A percentile compares a stretch with the other conserved stretches of the same genome.
Conservation (phyloP, 768 basidiomycete species). For the Leccinum arenicola region DNA sequence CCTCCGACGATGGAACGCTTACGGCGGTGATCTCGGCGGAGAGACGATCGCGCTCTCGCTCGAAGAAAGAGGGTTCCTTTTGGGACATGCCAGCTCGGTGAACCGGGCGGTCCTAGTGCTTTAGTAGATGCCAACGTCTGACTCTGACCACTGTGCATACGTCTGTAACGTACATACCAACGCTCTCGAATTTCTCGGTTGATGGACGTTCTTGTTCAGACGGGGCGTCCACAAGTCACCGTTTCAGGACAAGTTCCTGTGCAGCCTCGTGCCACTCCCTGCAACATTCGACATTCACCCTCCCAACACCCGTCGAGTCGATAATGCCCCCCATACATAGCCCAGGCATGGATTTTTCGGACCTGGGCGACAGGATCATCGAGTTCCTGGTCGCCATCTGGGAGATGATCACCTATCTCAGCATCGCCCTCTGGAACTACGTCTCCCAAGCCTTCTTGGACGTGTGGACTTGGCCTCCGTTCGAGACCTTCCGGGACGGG, state of each 20-base stretch:
- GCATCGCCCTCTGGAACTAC: slow-evolving; percentile 2
- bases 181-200: not conserved
- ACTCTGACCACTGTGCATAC: not conserved
- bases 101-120: not conserved
- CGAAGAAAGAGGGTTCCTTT: slow-evolving; percentile 61
- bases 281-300: not conserved
- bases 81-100: slow-evolving; percentile 25
- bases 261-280: not conserved
- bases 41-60: slow-evolving; percentile 74
- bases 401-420: slow-evolving; percentile 2
- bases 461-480: slow-evolving; percentile 22
- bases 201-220: not conserved
- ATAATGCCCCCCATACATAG: slow-evolving; percentile 17
- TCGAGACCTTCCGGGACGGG: slow-evolving; percentile 20
- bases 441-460: slow-evolving; percentile 7
- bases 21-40: slow-evolving; percentile 74
- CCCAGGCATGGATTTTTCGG: slow-evolving; percentile 19
- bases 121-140: not conserved
- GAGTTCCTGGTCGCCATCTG: slow-evolving; percentile 11
- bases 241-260: not conserved
- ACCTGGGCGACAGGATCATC: slow-evolving; percentile 14
- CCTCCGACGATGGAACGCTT: slow-evolving; percentile 17
- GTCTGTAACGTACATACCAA: not conserved
- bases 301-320: not conserved
- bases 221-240: not conserved